Percentiles rank a stretch among this genome's conserved stretches.
These are phyloP conservation scores for Lenzites betulinus DNA, from an alignment of 768 basidiomycete species.

Conservation along the genomic window DNA sequence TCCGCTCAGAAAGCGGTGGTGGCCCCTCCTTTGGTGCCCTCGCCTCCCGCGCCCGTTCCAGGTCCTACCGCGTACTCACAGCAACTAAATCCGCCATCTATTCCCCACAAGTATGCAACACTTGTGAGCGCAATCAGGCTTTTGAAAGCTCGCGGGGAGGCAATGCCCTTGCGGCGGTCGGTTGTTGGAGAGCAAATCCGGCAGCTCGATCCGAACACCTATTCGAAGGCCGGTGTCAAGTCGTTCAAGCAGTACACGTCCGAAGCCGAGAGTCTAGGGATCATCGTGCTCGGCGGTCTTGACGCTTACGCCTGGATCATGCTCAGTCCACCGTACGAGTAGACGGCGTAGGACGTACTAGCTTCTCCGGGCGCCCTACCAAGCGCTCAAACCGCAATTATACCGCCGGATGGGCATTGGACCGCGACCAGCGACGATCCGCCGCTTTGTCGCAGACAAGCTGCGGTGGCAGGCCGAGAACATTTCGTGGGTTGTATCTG, in stretches of 20 bases:
- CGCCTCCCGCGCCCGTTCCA: no score
- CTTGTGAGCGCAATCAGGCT: neutral
- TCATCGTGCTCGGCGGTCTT: neutral
- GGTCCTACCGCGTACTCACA: no score
- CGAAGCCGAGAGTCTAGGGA: neutral
- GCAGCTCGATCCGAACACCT: neutral
- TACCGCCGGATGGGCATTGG: neutral
- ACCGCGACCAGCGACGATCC: neutral
- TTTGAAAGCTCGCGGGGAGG: neutral
- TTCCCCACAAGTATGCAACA: neutral
- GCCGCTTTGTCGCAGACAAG: neutral
- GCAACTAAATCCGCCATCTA: neutral
- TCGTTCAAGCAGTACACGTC: neutral
- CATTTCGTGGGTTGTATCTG: neutral
- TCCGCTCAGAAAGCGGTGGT: neutral
- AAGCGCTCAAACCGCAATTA: no score
- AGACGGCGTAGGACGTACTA: no score
- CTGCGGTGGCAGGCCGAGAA: neutral
- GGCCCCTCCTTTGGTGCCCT: no score
- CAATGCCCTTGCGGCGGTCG: neutral
- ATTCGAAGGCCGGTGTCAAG: neutral
- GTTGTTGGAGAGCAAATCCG: neutral
- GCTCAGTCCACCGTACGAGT: no score
- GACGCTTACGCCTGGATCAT: no score
- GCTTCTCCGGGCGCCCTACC: no score